phyloP scores from a whole-genome alignment of 164 flowering plant genomes.

The Berberis thunbergii region DNA sequence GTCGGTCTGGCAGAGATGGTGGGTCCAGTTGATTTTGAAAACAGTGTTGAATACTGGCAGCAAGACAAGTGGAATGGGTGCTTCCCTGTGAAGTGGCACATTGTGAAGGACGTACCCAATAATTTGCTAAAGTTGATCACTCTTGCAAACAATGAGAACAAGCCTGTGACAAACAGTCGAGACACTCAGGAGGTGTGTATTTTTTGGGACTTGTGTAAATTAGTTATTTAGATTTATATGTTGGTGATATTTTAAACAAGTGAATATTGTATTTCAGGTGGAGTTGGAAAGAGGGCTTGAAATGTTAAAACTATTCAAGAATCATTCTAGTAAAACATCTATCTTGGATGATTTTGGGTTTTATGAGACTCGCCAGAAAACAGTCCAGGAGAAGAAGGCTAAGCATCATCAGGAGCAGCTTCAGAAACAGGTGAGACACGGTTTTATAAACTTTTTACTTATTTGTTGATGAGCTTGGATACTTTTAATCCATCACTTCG shows the following conservation, averaged over 20 bases:
- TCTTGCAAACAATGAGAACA: constrained; percentile 80
- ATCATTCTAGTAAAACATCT: constrained; percentile 50
- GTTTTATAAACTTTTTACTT: neutral
- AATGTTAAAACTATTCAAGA: constrained; percentile 75
- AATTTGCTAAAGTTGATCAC: constrained; percentile 66
- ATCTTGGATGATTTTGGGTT: constrained; percentile 82
- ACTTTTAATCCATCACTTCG: neutral
- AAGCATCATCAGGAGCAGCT: constrained; percentile 40
- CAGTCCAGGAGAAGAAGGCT: constrained; percentile 64
- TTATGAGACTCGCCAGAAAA: constrained; percentile 70
- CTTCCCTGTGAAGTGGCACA: constrained; percentile 85
- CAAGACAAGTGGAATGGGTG: constrained; percentile 91
- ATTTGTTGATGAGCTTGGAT: neutral
- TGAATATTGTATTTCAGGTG: constrained; percentile 33
- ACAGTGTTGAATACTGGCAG: constrained; percentile 76
- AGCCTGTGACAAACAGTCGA: constrained; percentile 85
- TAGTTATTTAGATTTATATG: neutral
- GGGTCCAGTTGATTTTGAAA: constrained; percentile 78
- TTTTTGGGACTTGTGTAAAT: neutral
- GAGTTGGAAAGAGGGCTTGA: constrained; percentile 72
- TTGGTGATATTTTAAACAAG: neutral
- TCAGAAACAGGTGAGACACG: constrained; percentile 52
- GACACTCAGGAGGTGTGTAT: constrained; percentile 73
- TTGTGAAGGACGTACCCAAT: constrained; percentile 83
- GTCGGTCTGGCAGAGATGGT: constrained; percentile 84